phyloP scores from a whole-genome alignment of 2,329 filamentous ascomycete genomes.

The Fusarium xyrophilum region DNA sequence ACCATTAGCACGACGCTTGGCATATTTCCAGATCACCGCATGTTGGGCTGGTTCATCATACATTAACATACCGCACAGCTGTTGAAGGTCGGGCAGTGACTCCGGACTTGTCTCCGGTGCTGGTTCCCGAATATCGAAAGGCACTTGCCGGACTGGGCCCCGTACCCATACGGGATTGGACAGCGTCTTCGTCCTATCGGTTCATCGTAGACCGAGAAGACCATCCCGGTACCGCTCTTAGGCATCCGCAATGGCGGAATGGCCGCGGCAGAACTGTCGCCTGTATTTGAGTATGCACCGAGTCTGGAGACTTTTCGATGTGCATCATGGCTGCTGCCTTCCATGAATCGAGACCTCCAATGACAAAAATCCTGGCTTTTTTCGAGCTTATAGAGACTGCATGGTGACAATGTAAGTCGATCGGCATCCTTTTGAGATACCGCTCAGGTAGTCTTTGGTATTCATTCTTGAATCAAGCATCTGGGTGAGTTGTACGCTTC shows the following conservation, averaged over 20 bases:
- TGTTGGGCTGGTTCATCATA: not conserved
- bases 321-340: not conserved
- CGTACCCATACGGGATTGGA: not conserved
- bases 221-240: not conserved
- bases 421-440: slow-evolving; percentile 2
- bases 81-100: slow-evolving; percentile 5
- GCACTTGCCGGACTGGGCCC: slow-evolving; percentile 5
- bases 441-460: slow-evolving; percentile 12
- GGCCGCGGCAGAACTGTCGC: not conserved
- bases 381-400: not conserved
- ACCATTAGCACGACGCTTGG: not conserved
- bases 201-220: slow-evolving; percentile 23
- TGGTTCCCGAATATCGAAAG: slow-evolving; percentile 11
- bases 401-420: not conserved
- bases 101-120: slow-evolving; percentile 12
- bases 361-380: not conserved
- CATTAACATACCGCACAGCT: not conserved
- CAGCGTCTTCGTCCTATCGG: slow-evolving; percentile 8
- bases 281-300: not conserved
- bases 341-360: not conserved
- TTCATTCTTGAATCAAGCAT: not conserved
- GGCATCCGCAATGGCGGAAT: not conserved
- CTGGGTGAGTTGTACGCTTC: not conserved
- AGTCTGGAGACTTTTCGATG: not conserved
- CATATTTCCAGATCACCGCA: not conserved